Evolutionary conservation across 2,329 filamentous ascomycete species (phyloP).

Genomic region (Arthrocladium fulminans): DNA sequence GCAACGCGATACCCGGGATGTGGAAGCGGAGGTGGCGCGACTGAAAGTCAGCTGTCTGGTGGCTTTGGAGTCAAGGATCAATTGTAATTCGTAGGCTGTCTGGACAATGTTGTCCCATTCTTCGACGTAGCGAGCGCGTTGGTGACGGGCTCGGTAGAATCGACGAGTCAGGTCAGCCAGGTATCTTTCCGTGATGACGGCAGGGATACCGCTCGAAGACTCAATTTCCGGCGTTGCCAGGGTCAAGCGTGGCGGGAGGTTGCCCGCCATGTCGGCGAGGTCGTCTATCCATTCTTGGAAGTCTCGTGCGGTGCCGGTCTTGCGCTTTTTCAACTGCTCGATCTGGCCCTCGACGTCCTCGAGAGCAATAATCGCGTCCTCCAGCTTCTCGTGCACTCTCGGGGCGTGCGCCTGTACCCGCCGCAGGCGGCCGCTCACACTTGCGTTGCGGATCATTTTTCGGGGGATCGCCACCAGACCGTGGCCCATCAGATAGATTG

Average conservation of each 20-base stretch:
- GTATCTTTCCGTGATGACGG: constrained; percentile 86
- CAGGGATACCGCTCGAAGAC: constrained; percentile 50
- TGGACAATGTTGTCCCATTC: constrained; percentile 77
- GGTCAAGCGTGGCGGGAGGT: constrained; percentile 56
- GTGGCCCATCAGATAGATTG: constrained; percentile 96
- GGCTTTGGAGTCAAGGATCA: constrained; percentile 71
- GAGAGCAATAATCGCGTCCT: constrained; percentile 69
- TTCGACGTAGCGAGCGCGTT: constrained; percentile 69
- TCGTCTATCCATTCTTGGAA: constrained; percentile 97
- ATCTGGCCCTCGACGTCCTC: constrained; percentile 78
- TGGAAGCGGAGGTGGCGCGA: constrained; percentile 45
- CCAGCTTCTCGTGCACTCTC: constrained; percentile 73
- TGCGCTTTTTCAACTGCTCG: constrained; percentile 66
- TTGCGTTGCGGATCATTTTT: constrained; percentile 68
- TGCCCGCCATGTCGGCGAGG: constrained; percentile 59
- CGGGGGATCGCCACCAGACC: constrained; percentile 86
- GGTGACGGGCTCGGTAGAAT: constrained; percentile 71
- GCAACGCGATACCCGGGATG: constrained; percentile 33
- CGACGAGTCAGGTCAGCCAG: constrained; percentile 80
- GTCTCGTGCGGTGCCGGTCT: constrained; percentile 63
- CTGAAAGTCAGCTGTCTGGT: constrained; percentile 75
- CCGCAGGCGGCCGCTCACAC: constrained; percentile 62
- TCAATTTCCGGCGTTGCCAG: constrained; percentile 31
- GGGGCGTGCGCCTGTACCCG: constrained; percentile 72
- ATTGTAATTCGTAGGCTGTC: constrained; percentile 65